Conservation (phyloP, 352 stramenopile species). For the Pythium utonaiense region DNA sequence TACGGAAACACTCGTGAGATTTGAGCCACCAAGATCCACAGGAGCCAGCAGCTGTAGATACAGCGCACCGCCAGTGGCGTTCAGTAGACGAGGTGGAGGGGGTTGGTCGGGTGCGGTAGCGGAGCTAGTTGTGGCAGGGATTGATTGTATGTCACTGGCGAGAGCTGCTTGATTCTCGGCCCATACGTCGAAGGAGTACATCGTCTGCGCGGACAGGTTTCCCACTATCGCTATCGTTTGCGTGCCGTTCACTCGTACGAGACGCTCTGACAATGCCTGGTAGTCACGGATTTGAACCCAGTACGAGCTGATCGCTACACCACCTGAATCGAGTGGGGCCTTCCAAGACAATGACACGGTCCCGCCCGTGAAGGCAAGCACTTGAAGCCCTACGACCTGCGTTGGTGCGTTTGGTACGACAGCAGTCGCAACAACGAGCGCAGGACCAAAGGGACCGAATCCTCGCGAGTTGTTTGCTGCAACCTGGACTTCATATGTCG, state of each 20-base stretch:
- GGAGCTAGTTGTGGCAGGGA: constrained; percentile 14
- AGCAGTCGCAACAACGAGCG: constrained; percentile 20
- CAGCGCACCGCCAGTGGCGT: constrained; percentile 43
- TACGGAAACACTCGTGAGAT: constrained; percentile 27
- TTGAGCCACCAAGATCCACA: constrained; percentile 33
- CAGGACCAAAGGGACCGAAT: constrained; percentile 24
- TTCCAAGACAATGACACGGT: constrained; percentile 29
- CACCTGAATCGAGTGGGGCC: constrained; percentile 30
- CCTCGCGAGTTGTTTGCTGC: constrained; percentile 25
- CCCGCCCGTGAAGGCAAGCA: constrained; percentile 23
- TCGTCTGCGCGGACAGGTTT: constrained; percentile 23
- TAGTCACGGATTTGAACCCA: constrained; percentile 22
- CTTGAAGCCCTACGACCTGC: constrained; percentile 17
- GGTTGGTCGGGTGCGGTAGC: constrained; percentile 19
- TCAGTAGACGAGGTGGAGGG: constrained; percentile 25
- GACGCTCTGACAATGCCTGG: background rate
- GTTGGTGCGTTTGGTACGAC: constrained; percentile 19
- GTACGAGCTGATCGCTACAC: constrained; percentile 25
- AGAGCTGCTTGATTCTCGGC: constrained; percentile 29
- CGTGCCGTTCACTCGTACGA: constrained; percentile 15
- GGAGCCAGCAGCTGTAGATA: constrained; percentile 34
- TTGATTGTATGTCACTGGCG: background rate
- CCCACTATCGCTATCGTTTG: constrained; percentile 8
- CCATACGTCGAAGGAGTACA: constrained; percentile 31
- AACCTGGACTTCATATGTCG: constrained; percentile 26